Conservation (phyloP, 169 alveolate species). For the Cryptosporidium viatorum region DNA sequence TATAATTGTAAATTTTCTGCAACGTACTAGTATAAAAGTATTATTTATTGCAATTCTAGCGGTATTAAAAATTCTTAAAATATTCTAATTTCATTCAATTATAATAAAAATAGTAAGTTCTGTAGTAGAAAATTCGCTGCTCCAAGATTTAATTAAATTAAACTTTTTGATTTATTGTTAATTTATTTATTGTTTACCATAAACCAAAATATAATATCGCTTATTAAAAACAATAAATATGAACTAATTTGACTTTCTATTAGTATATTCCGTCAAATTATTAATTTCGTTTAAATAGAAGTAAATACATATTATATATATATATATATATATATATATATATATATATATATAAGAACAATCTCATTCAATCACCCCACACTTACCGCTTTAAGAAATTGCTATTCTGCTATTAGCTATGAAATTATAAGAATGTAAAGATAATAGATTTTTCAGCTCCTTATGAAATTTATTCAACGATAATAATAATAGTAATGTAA, state of each 20-base stretch:
- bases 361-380: slow-evolving; percentile 38
- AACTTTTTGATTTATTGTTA: too few species aligned
- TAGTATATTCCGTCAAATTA: too few species aligned
- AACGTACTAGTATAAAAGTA: background rate
- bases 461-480: background rate
- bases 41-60: background rate
- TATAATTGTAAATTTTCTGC: background rate
- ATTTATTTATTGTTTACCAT: too few species aligned
- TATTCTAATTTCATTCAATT: too few species aligned
- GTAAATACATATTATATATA: too few species aligned
- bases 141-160: too few species aligned
- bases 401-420: slow-evolving; percentile 6
- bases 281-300: background rate
- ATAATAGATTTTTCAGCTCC: background rate
- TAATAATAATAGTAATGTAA: background rate
- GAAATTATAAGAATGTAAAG: background rate
- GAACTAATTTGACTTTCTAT: background rate
- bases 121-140: too few species aligned
- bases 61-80: background rate
- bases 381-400: slow-evolving; percentile 23
- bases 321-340: too few species aligned
- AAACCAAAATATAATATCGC: too few species aligned
- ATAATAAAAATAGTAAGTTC: too few species aligned
- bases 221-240: too few species aligned
- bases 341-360: too few species aligned